Base-by-base conservation (phyloP, 2,329 filamentous ascomycete species). In the Gaeumannomyces tritici region DNA sequence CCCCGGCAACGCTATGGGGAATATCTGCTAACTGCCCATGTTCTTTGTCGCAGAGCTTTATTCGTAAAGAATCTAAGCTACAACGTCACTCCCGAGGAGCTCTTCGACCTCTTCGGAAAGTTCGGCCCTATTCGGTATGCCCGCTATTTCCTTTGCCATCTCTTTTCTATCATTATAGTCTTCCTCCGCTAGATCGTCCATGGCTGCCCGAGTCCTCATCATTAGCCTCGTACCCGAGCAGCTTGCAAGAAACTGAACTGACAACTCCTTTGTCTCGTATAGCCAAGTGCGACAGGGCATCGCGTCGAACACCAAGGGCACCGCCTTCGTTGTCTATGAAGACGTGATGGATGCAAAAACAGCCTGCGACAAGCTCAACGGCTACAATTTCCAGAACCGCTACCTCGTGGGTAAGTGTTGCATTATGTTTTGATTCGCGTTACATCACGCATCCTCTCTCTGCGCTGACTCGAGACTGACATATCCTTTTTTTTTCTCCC, bases 51-150 rank as follows among this genome's bases (percentile, higher is more conserved):
- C 70, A 96, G 93, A 88, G 93, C 95, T 89, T 90, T 99, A 83
- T 98, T 98, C 86, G 93, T 98, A 73, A 98, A 98, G 91, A 98
- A 99, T 86, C 86, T 98, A 82, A 96, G 93, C 89, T 98, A 97
- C 86, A 96, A 96, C 89, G 93, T 99, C 74, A 95, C 92, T 73
- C 89, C 93, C 72, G 93, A 97, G 80, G 93, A 98, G 79, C 87
- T 99, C 69, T 99, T 97, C 79, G 93, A 97, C 75, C 90, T 99
- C 75, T 99, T 99, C 81, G 93, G 91, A 76, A 96, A 96, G 80
- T 97, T 96, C 76, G 93, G 93, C 66, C 90, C 92, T 70, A 93
- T 97, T 75, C 90, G 92, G 91, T 95, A 88, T 72, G 87, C n/a
- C 47, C 21, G 42, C 7, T 9, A n/a, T 51, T 15, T 56, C 33